Evolutionary conservation across 2,329 filamentous ascomycete species (phyloP).

Genomic region (Dissoconium aciculare): DNA sequence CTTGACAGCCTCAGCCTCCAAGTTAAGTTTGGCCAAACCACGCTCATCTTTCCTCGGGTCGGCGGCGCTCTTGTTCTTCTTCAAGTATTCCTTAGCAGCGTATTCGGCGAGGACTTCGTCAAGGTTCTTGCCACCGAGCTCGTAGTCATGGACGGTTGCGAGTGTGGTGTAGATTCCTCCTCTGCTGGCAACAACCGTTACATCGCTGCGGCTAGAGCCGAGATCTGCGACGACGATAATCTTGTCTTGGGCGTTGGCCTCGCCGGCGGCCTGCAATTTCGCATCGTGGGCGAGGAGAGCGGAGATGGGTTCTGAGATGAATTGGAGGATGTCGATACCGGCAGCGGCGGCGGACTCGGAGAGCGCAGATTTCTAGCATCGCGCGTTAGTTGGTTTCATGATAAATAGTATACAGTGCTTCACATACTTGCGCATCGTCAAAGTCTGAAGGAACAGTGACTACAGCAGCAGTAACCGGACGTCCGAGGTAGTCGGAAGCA

Average conservation of each 20-base stretch:
- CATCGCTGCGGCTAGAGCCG: slow-evolving; percentile 82
- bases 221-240: slow-evolving; percentile 81
- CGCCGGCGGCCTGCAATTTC: slow-evolving; percentile 29
- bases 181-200: slow-evolving; percentile 76
- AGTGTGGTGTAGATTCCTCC: slow-evolving; percentile 94
- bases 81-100: slow-evolving; percentile 97
- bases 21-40: slow-evolving; percentile 78
- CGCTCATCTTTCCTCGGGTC: slow-evolving; percentile 72
- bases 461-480: slow-evolving; percentile 85
- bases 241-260: slow-evolving; percentile 62
- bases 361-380: slow-evolving; percentile 52
- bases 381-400: neutral
- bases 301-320: slow-evolving; percentile 81
- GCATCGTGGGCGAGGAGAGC: slow-evolving; percentile 86
- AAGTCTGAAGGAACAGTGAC: slow-evolving; percentile 92
- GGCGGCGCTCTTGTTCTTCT: slow-evolving; percentile 63
- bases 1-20: slow-evolving; percentile 82
- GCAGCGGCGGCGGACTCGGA: slow-evolving; percentile 63
- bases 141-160: slow-evolving; percentile 88
- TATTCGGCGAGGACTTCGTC: slow-evolving; percentile 89
- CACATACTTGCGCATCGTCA: slow-evolving; percentile 53
- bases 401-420: neutral
- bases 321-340: slow-evolving; percentile 77
- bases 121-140: slow-evolving; percentile 70
- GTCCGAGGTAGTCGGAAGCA: slow-evolving; percentile 83